Percentiles rank a stretch among this genome's conserved stretches.
Evolutionary conservation across 225 moss, liverwort and hornwort species (phyloP).

Genomic region (Marchantia paleacea): DNA sequence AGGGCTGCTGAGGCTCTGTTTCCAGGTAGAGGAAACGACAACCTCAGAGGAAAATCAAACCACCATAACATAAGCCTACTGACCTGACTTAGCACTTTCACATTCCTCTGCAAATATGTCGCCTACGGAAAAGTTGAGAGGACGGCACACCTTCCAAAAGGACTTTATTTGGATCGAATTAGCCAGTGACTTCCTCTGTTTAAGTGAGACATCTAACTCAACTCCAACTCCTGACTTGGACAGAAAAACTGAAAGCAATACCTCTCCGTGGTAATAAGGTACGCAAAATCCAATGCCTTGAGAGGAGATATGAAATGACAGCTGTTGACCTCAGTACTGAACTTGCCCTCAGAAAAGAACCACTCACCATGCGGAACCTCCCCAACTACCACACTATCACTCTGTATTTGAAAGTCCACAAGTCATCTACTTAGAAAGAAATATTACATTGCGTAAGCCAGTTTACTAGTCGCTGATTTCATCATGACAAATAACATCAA

Average conservation of each 20-base stretch:
- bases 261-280: conserved; percentile 3
- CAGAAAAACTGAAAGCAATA: conserved; percentile 24
- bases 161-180: conserved; percentile 12
- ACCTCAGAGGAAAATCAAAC: too few species aligned
- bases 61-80: too few species aligned
- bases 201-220: conserved; percentile 2
- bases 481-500: neutral
- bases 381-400: neutral
- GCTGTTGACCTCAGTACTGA: neutral
- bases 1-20: too few species aligned
- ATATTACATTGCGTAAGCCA: conserved; percentile 1
- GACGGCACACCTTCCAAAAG: neutral
- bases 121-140: neutral
- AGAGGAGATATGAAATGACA: neutral
- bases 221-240: conserved; percentile 21
- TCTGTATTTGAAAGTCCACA: neutral
- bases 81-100: too few species aligned
- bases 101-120: neutral
- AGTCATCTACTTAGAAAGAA: neutral
- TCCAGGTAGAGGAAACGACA: too few species aligned
- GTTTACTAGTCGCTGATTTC: neutral
- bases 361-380: neutral
- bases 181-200: neutral
- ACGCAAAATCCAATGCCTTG: conserved; percentile 22
- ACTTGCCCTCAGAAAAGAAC: conserved; percentile 13